Evolutionary conservation across 2,329 filamentous ascomycete genomes (phyloP), one percentile per base, ranked within the genome.

Genomic region (Tricladium varicosporioides): DNA sequence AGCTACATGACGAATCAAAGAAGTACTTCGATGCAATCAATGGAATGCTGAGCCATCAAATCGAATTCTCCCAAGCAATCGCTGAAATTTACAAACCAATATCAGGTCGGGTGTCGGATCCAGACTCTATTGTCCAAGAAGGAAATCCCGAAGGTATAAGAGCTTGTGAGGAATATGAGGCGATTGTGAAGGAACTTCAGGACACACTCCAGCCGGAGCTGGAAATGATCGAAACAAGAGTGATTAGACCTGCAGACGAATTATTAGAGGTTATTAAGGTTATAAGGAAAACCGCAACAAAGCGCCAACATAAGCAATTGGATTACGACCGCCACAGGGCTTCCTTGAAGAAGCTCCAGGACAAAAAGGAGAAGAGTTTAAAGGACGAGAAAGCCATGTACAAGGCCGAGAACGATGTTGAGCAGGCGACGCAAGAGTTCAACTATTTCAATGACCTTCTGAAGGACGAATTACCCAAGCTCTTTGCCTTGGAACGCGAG

Each of bases 21-120:
- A 97, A 96, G 77, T 99, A 99, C 75, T 97, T 96, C 69, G 87
- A 96, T 53, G 91, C 94, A 71, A 97, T 99, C 77, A 97, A 97
- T 77, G 90, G 89, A 80, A 99, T 99, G 94, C 83, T 99, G 69
- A 84, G 80, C 71, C 92, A 97, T 76, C 94, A 99, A 78, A 97
- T 99, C 75, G 93, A 96, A 72, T 99, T 99, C 78, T 96, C 93
- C 67, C 86, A 96, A 76, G 91, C 92, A 64, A 93, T 96, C 79
- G 88, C 89, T 63, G 94, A 99, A 74, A 88, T 99, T 69, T 99
- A 99, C 81, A 96, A 96, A 73, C 94, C 94, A 65, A 99, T 99
- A 68, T 97, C 93, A 54, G 94, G 94, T 54, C 89, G 94, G 70
- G 83, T 95, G 74, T 97, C 93, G 47, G 94, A 99, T 74, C 94